phyloP scores from a whole-genome alignment of 129 eudicot species.

The Lactuca saligna region DNA sequence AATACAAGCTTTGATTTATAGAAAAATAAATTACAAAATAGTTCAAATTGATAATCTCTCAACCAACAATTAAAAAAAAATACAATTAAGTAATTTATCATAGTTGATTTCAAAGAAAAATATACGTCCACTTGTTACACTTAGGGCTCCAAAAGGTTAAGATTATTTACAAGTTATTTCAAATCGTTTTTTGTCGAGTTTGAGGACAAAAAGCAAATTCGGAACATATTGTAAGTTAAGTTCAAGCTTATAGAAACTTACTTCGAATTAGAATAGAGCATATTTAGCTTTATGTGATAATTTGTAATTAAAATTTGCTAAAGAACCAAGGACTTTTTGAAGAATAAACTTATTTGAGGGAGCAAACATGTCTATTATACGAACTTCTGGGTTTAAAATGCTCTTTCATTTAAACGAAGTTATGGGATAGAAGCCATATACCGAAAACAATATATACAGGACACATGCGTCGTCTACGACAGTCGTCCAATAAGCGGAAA shows the following conservation, averaged over 20 bases:
- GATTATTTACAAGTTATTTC: too few species aligned
- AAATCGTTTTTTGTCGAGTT: background rate
- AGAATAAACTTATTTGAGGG: slow-evolving; percentile 6
- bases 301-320: background rate
- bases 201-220: background rate
- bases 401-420: background rate
- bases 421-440: background rate
- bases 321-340: slow-evolving; percentile 1
- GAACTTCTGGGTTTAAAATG: background rate
- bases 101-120: too few species aligned
- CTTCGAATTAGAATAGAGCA: background rate
- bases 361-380: background rate
- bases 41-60: too few species aligned
- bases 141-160: too few species aligned
- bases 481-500: background rate
- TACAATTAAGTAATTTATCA: too few species aligned
- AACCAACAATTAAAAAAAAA: too few species aligned
- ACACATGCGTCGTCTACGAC: slow-evolving; percentile 14
- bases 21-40: too few species aligned
- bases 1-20: too few species aligned
- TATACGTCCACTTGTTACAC: too few species aligned
- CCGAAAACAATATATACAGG: slow-evolving; percentile 11
- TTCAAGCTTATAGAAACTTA: background rate
- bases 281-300: background rate
- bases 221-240: background rate